Percentiles rank a stretch among this genome's conserved stretches.
phyloP scores from a whole-genome alignment of 2,329 filamentous ascomycete genomes.

The Botrytis deweyae region DNA sequence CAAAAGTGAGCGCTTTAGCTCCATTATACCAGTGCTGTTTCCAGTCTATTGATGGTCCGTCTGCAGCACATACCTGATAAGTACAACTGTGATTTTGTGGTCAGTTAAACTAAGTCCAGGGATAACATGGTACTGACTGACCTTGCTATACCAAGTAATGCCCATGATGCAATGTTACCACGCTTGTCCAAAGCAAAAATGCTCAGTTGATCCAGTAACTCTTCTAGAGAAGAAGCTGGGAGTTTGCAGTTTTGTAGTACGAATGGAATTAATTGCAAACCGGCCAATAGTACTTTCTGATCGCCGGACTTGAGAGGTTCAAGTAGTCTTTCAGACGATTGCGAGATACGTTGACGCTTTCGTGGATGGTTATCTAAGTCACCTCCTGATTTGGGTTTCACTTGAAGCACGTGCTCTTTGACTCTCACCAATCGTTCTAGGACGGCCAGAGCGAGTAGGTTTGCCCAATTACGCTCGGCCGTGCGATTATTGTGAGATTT shows the following conservation, averaged over 20 bases:
- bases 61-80: constrained; percentile 44
- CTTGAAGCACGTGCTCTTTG: constrained; percentile 24
- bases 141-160: constrained; percentile 79
- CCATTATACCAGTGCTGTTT: constrained; percentile 73
- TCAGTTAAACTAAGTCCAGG: constrained; percentile 10
- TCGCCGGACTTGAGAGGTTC: constrained; percentile 33
- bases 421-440: constrained; percentile 47
- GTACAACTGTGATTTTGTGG: constrained; percentile 46
- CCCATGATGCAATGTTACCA: constrained; percentile 69
- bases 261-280: constrained; percentile 56
- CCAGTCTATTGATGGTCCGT: constrained; percentile 55
- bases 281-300: constrained; percentile 29
- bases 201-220: constrained; percentile 58
- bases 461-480: constrained; percentile 59
- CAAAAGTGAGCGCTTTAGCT: constrained; percentile 66
- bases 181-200: constrained; percentile 69
- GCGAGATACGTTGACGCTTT: constrained; percentile 37
- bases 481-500: constrained; percentile 50
- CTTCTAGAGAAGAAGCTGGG: constrained; percentile 51
- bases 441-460: constrained; percentile 58
- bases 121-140: constrained; percentile 47
- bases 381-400: constrained; percentile 17
- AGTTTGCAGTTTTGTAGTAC: constrained; percentile 47
- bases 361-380: constrained; percentile 30
- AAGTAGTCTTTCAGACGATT: constrained; percentile 33